Evolutionary conservation across 208 protist species (phyloP).

Genomic region (Angomonas deanei): DNA sequence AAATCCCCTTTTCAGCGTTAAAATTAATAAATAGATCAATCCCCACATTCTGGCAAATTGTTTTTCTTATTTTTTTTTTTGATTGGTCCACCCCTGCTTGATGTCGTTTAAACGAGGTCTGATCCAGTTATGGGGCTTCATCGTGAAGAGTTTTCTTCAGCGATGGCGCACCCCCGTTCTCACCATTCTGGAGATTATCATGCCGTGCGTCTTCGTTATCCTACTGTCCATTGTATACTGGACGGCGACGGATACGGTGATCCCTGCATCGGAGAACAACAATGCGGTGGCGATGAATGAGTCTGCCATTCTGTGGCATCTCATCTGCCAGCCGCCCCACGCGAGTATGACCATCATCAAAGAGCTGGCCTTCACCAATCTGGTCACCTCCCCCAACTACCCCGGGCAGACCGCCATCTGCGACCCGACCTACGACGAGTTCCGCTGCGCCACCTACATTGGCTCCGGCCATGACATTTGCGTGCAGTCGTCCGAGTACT

Average conservation of each 20-base stretch:
- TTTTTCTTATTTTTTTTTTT: conserved; percentile 5
- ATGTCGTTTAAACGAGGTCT: conserved; percentile 4
- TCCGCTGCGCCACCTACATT: conserved; percentile 25
- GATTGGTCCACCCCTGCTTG: background rate
- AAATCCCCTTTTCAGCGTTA: no score
- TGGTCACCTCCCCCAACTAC: background rate
- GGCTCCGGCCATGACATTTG: conserved; percentile 28
- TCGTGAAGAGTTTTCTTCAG: conserved; percentile 63
- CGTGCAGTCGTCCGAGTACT: conserved; percentile 6
- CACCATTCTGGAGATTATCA: conserved; percentile 53
- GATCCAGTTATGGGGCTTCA: conserved; percentile 59
- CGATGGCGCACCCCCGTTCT: conserved; percentile 40
- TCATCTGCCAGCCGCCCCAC: conserved; percentile 4
- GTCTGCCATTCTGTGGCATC: conserved; percentile 2
- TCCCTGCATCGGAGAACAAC: conserved; percentile 25
- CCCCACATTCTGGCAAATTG: background rate
- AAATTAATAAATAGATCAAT: conserved; percentile 2
- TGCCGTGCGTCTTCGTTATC: conserved; percentile 59
- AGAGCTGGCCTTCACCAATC: background rate
- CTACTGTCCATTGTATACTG: conserved; percentile 56
- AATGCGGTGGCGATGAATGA: conserved; percentile 11
- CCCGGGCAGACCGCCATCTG: conserved; percentile 14
- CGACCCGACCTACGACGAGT: conserved; percentile 18
- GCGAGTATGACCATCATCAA: background rate
- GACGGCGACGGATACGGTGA: conserved; percentile 17